Conservation (phyloP, 2,329 filamentous ascomycete species). For the Colletotrichum cuscutae region DNA sequence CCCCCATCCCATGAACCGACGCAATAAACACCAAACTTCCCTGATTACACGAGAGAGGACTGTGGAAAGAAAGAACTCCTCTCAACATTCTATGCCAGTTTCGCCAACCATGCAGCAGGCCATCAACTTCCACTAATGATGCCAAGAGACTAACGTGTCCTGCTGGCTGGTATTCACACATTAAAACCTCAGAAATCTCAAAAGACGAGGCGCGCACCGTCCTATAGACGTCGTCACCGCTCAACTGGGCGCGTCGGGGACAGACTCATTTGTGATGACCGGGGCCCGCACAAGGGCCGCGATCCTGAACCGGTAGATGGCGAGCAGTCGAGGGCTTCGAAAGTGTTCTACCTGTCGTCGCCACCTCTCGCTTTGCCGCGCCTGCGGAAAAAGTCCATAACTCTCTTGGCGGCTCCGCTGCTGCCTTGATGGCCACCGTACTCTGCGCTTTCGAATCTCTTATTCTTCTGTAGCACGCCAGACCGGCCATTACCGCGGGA, state of each 20-base stretch:
- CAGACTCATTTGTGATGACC: constrained; percentile 30
- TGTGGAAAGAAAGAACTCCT: constrained; percentile 14
- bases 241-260: constrained; percentile 29
- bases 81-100: constrained; percentile 30
- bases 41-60: constrained; percentile 22
- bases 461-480: constrained; percentile 77
- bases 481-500: constrained; percentile 33
- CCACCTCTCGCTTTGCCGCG: constrained; percentile 79
- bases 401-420: constrained; percentile 86
- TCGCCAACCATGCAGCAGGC: constrained; percentile 34
- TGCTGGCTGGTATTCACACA: constrained; percentile 31
- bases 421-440: constrained; percentile 79
- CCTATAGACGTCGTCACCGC: constrained; percentile 17
- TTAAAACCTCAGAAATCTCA: constrained; percentile 23
- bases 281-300: constrained; percentile 24
- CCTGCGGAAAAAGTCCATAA: constrained; percentile 98
- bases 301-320: constrained; percentile 9
- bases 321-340: constrained; percentile 24
- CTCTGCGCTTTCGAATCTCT: constrained; percentile 87
- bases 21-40: constrained; percentile 28
- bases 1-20: constrained; percentile 20
- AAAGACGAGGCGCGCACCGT: not conserved
- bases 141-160: constrained; percentile 18
- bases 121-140: constrained; percentile 24
- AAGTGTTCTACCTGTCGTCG: constrained; percentile 57